Evolutionary conservation across 208 protist genomes (phyloP), one percentile per base, ranked within the genome.

Genomic region (Wallacemonas sp.): DNA sequence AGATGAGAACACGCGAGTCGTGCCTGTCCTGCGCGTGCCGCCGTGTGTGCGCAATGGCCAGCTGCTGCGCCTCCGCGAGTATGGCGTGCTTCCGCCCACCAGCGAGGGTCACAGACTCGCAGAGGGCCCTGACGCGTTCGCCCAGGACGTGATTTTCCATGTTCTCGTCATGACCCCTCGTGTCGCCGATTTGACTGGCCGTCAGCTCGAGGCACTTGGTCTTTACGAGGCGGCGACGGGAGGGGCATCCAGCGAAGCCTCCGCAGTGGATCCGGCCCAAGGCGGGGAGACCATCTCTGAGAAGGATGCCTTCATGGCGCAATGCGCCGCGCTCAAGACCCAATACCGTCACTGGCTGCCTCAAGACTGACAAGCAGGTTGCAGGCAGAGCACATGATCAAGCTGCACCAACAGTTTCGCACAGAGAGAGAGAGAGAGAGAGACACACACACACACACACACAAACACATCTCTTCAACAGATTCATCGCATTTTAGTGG

Each of bases 1-100:
- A 11, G 34, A 47, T 22, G 47, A 28, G 6, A 59, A 59, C 17
- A 44, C 42, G 45, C 12, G 9, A 3, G 19, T 22, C 1, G 39
- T 58, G 38, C 47, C 60, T 9, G 21, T 30, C 11, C 53, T 93
- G 53, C 86, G 76, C 17, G 78, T 96, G 12, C 86, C 90, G 46
- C 84, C 90, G 36, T 91, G 85, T 34, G 85, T 85, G 55, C 73
- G 78, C 31, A 96, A 83, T 55, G 90, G 86, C 0, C 76, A 93
- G 67, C 33, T 80, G 38, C 68, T 96, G 17, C 44, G 65, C 9
- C 45, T 88, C 21, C 15, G 59, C 34, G 68, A 74, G 38, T 61
- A 85, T 54, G 80, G 82, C 19, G 70, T 80, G 34, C 2, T n/a
- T 24, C 14, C 41, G 51, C 27, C 28, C 31, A 12, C 21, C 31